Percentiles rank a stretch among this genome's conserved stretches.
phyloP scores from a whole-genome alignment of 768 basidiomycete species.

The Mycena kentingensis region DNA sequence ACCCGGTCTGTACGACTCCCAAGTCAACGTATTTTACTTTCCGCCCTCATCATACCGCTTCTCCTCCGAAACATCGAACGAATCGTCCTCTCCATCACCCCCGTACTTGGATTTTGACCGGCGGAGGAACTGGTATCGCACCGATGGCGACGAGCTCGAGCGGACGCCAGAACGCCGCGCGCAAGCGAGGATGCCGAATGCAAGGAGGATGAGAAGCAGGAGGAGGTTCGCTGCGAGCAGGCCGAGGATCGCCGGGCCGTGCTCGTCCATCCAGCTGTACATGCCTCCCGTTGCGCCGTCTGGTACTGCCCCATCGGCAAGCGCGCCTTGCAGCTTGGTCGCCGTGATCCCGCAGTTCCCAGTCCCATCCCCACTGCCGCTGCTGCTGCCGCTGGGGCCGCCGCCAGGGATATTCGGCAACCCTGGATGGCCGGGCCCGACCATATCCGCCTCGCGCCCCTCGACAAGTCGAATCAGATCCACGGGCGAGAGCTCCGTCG shows the following conservation, averaged over 20 bases:
- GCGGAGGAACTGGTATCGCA: too few relatives aligned
- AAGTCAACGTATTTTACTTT: too few relatives aligned
- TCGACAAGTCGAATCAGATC: constrained; percentile 23
- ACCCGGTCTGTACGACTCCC: too few relatives aligned
- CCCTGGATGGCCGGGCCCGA: too few relatives aligned
- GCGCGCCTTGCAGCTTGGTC: neutral
- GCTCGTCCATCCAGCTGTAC: constrained; percentile 23
- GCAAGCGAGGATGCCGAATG: constrained; percentile 25
- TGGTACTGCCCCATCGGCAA: constrained; percentile 9
- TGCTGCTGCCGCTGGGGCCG: neutral
- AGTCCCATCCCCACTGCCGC: neutral
- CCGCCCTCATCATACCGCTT: too few relatives aligned
- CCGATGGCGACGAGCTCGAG: too few relatives aligned
- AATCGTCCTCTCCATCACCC: too few relatives aligned
- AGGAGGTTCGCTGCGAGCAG: constrained; percentile 32
- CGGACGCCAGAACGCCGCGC: too few relatives aligned
- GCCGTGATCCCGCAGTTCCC: neutral
- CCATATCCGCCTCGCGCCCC: neutral
- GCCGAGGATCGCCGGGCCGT: constrained; percentile 28
- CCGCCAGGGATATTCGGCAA: neutral
- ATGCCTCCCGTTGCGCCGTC: constrained; percentile 12
- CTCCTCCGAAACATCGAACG: too few relatives aligned
- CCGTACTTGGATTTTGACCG: too few relatives aligned
- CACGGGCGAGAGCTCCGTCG: constrained; percentile 30
- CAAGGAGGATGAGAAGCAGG: constrained; percentile 24